Conservation (phyloP, 768 basidiomycete genomes). For the Naganishia friedmannii region DNA sequence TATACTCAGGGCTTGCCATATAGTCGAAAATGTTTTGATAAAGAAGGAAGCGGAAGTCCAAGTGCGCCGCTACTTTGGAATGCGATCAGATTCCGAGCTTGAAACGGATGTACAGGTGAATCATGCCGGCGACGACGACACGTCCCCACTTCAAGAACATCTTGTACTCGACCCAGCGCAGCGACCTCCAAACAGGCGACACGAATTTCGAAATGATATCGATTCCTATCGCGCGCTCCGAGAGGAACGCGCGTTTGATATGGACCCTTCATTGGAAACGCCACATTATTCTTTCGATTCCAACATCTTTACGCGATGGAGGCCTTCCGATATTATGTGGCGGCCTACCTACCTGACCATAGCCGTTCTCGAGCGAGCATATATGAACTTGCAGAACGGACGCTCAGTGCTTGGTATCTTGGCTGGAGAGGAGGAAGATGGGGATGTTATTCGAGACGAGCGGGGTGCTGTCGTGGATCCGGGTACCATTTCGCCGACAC, state of each 20-base stretch:
- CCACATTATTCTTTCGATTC: background rate
- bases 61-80: background rate
- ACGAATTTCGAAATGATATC: constrained; percentile 33
- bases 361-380: constrained; percentile 40
- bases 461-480: constrained; percentile 29
- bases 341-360: constrained; percentile 41
- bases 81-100: background rate
- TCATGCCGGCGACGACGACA: background rate
- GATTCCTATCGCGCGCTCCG: constrained; percentile 5
- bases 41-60: constrained; percentile 39
- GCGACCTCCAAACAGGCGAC: constrained; percentile 40
- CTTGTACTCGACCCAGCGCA: constrained; percentile 32
- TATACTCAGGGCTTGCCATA: constrained; percentile 75
- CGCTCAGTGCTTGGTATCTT: constrained; percentile 38
- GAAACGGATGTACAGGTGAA: background rate
- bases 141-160: constrained; percentile 13
- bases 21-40: constrained; percentile 73
- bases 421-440: constrained; percentile 30
- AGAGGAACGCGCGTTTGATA: constrained; percentile 24
- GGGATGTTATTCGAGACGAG: constrained; percentile 33
- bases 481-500: background rate
- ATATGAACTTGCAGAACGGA: constrained; percentile 37
- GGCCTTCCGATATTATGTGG: constrained; percentile 44
- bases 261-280: background rate
- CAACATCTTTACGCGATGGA: constrained; percentile 31